Evolutionary conservation across 2,329 filamentous ascomycete species (phyloP).

Genomic region (Fusarium floridanum): DNA sequence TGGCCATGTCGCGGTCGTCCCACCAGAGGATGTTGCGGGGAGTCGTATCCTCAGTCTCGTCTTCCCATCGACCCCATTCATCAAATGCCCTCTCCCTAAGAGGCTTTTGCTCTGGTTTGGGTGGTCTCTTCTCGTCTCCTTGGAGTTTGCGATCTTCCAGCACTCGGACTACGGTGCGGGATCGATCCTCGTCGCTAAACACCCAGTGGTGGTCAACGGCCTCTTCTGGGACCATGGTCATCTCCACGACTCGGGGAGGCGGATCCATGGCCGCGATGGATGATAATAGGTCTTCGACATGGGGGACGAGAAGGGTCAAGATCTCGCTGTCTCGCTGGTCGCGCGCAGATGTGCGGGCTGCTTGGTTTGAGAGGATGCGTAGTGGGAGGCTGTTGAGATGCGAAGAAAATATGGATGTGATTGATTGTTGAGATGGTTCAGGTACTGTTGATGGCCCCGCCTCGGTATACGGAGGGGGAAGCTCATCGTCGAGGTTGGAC

Average conservation of each 20-base stretch:
- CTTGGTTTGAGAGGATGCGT: constrained; percentile 53
- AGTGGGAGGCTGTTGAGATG: constrained; percentile 54
- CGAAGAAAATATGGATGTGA: constrained; percentile 49
- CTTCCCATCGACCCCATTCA: constrained; percentile 61
- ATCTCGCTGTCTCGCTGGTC: constrained; percentile 55
- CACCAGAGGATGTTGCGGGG: constrained; percentile 57
- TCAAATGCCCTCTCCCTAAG: constrained; percentile 51
- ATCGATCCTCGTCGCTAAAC: constrained; percentile 51
- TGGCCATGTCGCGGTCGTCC: constrained; percentile 60
- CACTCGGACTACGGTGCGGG: constrained; percentile 51
- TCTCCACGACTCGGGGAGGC: constrained; percentile 54
- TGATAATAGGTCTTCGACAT: constrained; percentile 57
- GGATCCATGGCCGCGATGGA: constrained; percentile 52
- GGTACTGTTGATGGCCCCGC: constrained; percentile 25
- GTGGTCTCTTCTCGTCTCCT: constrained; percentile 17
- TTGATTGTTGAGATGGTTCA: constrained; percentile 9
- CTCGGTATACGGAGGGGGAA: constrained; percentile 44
- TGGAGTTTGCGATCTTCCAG: constrained; percentile 25
- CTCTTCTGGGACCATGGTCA: constrained; percentile 60
- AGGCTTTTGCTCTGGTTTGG: neutral
- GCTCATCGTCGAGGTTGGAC: constrained; percentile 35
- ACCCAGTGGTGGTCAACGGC: constrained; percentile 55
- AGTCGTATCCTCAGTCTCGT: constrained; percentile 25
- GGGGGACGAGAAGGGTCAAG: constrained; percentile 56
- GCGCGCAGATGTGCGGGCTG: constrained; percentile 50